phyloP scores from a whole-genome alignment of 2,329 filamentous ascomycete species.

The Cercospora sp. region DNA sequence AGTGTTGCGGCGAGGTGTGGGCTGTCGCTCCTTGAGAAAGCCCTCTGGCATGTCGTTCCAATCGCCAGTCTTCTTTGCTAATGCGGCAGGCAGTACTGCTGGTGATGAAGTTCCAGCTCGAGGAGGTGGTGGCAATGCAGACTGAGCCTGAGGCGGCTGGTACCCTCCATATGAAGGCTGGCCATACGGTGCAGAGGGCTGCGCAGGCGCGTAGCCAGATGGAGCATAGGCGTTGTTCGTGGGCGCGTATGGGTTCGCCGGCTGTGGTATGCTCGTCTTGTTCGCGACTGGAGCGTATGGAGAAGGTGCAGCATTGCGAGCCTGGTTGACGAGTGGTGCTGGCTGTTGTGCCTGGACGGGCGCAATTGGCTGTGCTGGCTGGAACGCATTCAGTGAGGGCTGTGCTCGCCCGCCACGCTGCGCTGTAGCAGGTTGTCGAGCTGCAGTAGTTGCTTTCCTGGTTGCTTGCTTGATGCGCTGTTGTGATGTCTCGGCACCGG shows the following conservation, averaged over 20 bases:
- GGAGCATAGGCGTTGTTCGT: constrained; percentile 37
- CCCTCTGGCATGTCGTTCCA: constrained; percentile 95
- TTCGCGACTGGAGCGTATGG: constrained; percentile 43
- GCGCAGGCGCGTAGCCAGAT: constrained; percentile 47
- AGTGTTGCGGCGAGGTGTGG: constrained; percentile 68
- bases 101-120: constrained; percentile 68
- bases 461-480: constrained; percentile 84
- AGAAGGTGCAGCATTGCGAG: constrained; percentile 34
- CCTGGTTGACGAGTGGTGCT: constrained; percentile 47
- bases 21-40: constrained; percentile 64
- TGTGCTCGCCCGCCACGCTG: constrained; percentile 31
- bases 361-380: constrained; percentile 43
- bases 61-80: constrained; percentile 69
- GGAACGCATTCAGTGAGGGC: constrained; percentile 26
- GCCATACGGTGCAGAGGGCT: constrained; percentile 41
- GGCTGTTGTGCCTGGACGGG: constrained; percentile 21
- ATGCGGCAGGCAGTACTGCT: constrained; percentile 64
- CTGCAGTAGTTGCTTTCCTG: constrained; percentile 46
- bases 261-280: constrained; percentile 25
- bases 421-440: constrained; percentile 39
- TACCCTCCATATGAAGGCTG: constrained; percentile 46
- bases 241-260: constrained; percentile 51
- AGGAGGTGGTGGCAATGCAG: constrained; percentile 59
- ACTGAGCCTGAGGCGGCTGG: constrained; percentile 48
- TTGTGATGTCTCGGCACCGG: constrained; percentile 81